phyloP scores from a whole-genome alignment of 208 protist species.

The Crithidia acanthocephali region DNA sequence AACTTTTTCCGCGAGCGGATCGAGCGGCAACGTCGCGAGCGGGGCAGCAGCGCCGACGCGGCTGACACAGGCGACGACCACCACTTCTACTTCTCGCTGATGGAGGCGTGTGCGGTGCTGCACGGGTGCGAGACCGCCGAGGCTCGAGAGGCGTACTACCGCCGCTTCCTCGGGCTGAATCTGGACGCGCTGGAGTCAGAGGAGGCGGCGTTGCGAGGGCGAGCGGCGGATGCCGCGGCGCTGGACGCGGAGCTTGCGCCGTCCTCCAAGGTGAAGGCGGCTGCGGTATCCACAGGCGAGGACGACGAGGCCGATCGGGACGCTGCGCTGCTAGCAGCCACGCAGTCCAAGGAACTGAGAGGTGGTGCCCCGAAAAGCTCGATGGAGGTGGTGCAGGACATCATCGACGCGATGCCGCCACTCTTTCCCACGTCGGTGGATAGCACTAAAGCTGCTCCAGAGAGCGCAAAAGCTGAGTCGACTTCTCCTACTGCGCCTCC shows the following conservation, averaged over 20 bases:
- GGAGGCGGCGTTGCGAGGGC: constrained; percentile 45
- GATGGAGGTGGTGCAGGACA: constrained; percentile 30
- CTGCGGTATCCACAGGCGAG: background rate
- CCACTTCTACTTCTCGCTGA: constrained; percentile 83
- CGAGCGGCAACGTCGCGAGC: constrained; percentile 7
- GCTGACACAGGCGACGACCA: constrained; percentile 33
- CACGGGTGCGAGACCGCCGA: constrained; percentile 73
- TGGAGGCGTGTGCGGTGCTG: constrained; percentile 88
- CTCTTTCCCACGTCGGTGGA: constrained; percentile 31
- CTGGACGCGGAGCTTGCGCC: constrained; percentile 23
- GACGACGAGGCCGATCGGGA: background rate
- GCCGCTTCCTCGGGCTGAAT: constrained; percentile 67
- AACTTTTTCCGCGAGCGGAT: constrained; percentile 59
- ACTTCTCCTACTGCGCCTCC: background rate
- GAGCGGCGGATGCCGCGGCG: constrained; percentile 39
- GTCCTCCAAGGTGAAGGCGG: background rate
- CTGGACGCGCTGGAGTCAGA: constrained; percentile 70
- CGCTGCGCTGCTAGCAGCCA: constrained; percentile 9
- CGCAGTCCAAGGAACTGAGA: background rate
- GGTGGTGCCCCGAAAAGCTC: background rate
- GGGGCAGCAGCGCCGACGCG: background rate
- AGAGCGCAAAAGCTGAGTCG: background rate
- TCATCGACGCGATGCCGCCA: constrained; percentile 38
- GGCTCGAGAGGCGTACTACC: constrained; percentile 73
- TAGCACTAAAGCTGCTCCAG: background rate